These are phyloP conservation scores for Aspergillus indologenus DNA, from an alignment of 495 filamentous ascomycete genomes.

Conservation along the genomic window DNA sequence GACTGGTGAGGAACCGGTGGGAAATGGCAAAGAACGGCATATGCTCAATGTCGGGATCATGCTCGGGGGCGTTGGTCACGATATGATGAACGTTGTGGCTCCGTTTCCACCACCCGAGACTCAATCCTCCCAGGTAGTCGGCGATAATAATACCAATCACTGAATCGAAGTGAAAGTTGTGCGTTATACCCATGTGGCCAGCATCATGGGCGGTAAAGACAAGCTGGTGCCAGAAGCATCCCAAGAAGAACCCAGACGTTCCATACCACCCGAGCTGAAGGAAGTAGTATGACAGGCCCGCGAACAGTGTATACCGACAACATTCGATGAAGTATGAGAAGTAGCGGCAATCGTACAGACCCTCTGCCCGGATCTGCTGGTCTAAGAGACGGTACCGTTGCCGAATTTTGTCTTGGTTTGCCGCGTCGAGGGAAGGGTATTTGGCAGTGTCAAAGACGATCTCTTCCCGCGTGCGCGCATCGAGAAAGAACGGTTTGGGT, in stretches of 20 bases:
- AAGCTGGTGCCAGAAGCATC: conserved; percentile 91
- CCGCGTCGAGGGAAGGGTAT: conserved; percentile 76
- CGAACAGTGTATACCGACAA: conserved; percentile 72
- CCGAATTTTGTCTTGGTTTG: conserved; percentile 75
- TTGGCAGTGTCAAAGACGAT: conserved; percentile 73
- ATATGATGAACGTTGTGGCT: conserved; percentile 99
- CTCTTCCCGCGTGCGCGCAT: conserved; percentile 69
- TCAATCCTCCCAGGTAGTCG: conserved; percentile 87
- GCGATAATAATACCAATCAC: conserved; percentile 88
- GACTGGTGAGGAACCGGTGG: conserved; percentile 72
- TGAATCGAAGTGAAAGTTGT: conserved; percentile 76
- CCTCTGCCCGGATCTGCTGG: conserved; percentile 65
- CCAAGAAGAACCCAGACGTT: conserved; percentile 71
- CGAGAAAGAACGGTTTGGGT: conserved; percentile 60
- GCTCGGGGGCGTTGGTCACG: conserved; percentile 93
- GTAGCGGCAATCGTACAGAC: conserved; percentile 86
- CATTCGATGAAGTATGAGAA: conserved; percentile 72
- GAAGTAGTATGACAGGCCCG: conserved; percentile 58
- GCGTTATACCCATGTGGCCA: conserved; percentile 96
- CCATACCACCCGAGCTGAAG: conserved; percentile 72
- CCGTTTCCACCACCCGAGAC: conserved; percentile 93
- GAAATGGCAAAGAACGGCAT: conserved; percentile 94
- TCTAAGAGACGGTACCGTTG: conserved; percentile 75
- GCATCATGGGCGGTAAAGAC: conserved; percentile 96
- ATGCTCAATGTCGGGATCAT: conserved; percentile 96